Percentiles rank a stretch among this genome's conserved stretches.
Evolutionary conservation across 2,329 filamentous ascomycete species (phyloP).

Genomic region (Fusarium sublunatum): DNA sequence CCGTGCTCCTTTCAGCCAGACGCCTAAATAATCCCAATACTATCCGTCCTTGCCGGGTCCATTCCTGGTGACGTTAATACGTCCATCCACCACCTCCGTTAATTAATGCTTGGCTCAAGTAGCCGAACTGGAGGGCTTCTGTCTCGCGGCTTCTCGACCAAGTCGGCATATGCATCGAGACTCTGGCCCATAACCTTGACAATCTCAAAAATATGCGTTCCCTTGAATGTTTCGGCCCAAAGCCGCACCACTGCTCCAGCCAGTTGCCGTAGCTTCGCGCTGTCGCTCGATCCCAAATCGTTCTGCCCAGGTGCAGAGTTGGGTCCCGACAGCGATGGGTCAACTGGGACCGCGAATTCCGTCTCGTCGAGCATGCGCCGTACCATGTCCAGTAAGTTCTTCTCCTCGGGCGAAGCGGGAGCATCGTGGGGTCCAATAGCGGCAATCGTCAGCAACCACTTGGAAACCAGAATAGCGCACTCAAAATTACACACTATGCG

Average conservation of each 20-base stretch:
- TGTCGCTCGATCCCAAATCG: conserved; percentile 60
- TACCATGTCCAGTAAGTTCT: conserved; percentile 65
- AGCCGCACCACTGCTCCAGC: conserved; percentile 68
- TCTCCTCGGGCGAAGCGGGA: conserved; percentile 64
- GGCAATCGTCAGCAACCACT: conserved; percentile 68
- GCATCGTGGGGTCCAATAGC: conserved; percentile 63
- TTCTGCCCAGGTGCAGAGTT: conserved; percentile 52
- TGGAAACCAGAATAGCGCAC: conserved; percentile 69
- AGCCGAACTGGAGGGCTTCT: conserved; percentile 51
- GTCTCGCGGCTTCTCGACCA: conserved; percentile 66
- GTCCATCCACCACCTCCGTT: not conserved
- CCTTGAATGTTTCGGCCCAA: conserved; percentile 72
- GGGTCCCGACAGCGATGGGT: conserved; percentile 62
- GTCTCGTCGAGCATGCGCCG: conserved; percentile 71
- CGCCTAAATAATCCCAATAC: conserved; percentile 19
- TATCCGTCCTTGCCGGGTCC: not conserved
- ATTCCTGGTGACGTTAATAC: not conserved
- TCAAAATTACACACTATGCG: conserved; percentile 67
- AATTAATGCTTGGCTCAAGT: conserved; percentile 41
- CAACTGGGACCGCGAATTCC: conserved; percentile 70
- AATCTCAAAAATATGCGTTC: conserved; percentile 70
- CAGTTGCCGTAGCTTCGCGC: conserved; percentile 64
- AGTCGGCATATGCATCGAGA: conserved; percentile 67
- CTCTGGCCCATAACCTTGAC: conserved; percentile 68
- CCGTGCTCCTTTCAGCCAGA: conserved; percentile 10